Percentiles rank a stretch among this genome's conserved stretches.
Conservation (phyloP, 129 eudicot species). For the Tagetes erecta region DNA sequence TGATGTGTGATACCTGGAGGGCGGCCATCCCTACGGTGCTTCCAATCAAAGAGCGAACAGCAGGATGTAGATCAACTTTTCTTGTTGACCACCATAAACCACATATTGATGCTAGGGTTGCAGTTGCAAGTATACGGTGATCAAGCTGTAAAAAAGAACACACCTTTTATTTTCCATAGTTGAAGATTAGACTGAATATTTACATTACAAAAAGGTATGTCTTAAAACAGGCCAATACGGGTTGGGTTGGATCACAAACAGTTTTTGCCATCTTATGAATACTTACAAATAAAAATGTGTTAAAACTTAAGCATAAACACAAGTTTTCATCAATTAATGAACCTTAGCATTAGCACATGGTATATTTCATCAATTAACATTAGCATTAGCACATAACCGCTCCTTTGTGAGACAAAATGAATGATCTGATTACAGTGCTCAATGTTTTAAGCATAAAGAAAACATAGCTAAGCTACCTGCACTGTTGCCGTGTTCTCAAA, state of each 20-base stretch:
- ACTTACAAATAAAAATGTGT: neutral
- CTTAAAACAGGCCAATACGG: no score
- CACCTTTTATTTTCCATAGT: neutral
- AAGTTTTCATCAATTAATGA: neutral
- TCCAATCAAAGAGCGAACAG: constrained; percentile 67
- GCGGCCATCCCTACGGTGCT: constrained; percentile 95
- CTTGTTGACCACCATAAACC: constrained; percentile 86
- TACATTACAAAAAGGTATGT: neutral
- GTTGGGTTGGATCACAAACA: neutral
- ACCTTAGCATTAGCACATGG: neutral
- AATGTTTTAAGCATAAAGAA: neutral
- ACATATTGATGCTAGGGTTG: constrained; percentile 60
- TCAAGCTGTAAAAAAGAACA: constrained; percentile 61
- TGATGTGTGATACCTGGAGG: constrained; percentile 61
- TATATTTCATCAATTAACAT: neutral
- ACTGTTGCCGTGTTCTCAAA: constrained; percentile 94
- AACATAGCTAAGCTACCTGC: constrained; percentile 51
- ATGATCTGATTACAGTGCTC: neutral
- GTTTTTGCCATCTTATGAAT: neutral
- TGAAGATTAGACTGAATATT: neutral
- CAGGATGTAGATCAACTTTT: constrained; percentile 86
- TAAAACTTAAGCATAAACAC: neutral
- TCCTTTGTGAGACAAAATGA: neutral
- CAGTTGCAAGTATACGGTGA: constrained; percentile 93
- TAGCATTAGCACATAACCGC: neutral